phyloP scores from a whole-genome alignment of 495 filamentous ascomycete genomes.

The Neurospora hispaniola region DNA sequence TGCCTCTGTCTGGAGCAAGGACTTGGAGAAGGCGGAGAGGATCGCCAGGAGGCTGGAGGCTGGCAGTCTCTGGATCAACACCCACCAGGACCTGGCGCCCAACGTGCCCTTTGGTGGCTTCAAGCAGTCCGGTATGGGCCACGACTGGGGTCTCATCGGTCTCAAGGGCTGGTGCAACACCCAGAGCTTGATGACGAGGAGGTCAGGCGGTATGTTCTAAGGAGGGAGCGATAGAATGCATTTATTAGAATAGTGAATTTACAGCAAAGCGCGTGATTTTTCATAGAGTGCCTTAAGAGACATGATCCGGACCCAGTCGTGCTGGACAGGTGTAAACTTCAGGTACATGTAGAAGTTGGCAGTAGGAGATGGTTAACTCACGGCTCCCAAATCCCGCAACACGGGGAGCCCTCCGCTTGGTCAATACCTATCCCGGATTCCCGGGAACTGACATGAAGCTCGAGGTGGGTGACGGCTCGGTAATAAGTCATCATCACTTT shows the following conservation, averaged over 20 bases:
- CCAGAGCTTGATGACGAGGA: constrained; percentile 19
- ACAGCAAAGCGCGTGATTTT: neutral
- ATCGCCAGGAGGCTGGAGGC: constrained; percentile 43
- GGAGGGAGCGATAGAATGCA: neutral
- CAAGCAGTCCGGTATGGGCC: constrained; percentile 48
- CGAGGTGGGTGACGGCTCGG: no score
- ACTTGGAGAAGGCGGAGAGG: constrained; percentile 37
- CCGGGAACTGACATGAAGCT: no score
- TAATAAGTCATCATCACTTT: no score
- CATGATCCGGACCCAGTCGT: neutral
- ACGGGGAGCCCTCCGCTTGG: no score
- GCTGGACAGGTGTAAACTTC: neutral
- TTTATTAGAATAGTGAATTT: neutral
- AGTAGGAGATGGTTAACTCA: no score
- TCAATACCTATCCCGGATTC: no score
- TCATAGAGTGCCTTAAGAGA: neutral
- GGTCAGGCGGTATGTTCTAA: neutral
- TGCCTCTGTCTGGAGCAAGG: constrained; percentile 45
- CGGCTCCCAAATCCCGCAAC: no score
- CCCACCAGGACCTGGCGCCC: constrained; percentile 24
- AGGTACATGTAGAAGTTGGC: no score
- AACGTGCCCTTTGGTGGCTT: constrained; percentile 44
- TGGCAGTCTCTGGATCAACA: constrained; percentile 51
- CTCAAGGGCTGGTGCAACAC: constrained; percentile 41
- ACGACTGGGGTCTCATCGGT: constrained; percentile 41